phyloP scores from a whole-genome alignment of 2,329 filamentous ascomycete genomes.

The Ramichloridium luteum region DNA sequence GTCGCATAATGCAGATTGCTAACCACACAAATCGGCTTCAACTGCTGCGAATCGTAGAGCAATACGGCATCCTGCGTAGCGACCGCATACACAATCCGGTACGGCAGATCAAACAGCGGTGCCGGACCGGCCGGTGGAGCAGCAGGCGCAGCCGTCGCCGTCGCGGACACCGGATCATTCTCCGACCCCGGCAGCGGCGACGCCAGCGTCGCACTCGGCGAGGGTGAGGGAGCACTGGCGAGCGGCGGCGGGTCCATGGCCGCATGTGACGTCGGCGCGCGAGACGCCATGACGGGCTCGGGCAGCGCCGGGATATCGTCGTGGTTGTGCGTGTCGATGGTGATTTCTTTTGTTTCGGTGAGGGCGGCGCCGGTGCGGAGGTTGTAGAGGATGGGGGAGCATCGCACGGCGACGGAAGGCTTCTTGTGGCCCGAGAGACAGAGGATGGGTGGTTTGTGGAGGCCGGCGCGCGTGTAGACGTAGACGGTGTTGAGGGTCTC shows the following conservation, averaged over 20 bases:
- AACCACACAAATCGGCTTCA: slow-evolving; percentile 83
- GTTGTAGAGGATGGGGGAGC: slow-evolving; percentile 81
- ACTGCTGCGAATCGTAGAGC: slow-evolving; percentile 93
- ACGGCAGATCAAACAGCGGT: slow-evolving; percentile 71
- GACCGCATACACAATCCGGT: slow-evolving; percentile 91
- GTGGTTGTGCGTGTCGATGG: slow-evolving; percentile 81
- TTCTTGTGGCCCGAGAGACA: slow-evolving; percentile 97
- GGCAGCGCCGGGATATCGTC: slow-evolving; percentile 74
- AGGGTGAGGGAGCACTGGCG: slow-evolving; percentile 42
- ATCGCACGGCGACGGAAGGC: slow-evolving; percentile 88
- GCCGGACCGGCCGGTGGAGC: slow-evolving; percentile 33
- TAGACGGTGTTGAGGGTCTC: slow-evolving; percentile 96
- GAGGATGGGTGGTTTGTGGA: slow-evolving; percentile 91
- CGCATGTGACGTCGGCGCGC: slow-evolving; percentile 46
- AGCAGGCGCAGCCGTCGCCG: slow-evolving; percentile 29
- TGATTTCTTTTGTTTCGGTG: slow-evolving; percentile 70
- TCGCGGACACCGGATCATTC: slow-evolving; percentile 37
- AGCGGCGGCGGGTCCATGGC: slow-evolving; percentile 75
- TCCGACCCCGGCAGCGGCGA: slow-evolving; percentile 40
- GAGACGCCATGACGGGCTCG: slow-evolving; percentile 55
- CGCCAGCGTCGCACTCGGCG: slow-evolving; percentile 40
- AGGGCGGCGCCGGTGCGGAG: slow-evolving; percentile 51
- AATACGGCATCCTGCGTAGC: slow-evolving; percentile 92
- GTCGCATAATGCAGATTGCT: slow-evolving; percentile 96
- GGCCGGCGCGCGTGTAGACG: slow-evolving; percentile 89